Evolutionary conservation across 169 alveolate genomes (phyloP).

Genomic region (Perkinsus chesapeaki): DNA sequence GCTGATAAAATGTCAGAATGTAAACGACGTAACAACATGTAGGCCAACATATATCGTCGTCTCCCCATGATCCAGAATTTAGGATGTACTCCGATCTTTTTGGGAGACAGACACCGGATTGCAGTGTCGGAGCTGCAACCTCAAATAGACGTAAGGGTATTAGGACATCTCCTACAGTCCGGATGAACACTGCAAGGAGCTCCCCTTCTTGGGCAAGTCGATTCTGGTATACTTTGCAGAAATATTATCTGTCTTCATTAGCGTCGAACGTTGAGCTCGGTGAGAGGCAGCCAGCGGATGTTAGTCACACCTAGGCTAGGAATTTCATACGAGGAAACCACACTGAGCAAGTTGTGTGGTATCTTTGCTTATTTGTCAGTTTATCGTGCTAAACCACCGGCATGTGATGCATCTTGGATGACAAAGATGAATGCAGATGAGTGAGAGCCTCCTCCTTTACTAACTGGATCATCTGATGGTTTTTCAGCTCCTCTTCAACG

Average conservation of each 20-base stretch:
- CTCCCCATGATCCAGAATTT: neutral
- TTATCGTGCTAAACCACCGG: neutral
- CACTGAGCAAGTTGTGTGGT: no score
- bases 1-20: neutral
- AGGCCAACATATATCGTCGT: neutral
- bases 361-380: neutral
- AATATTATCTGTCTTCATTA: no score
- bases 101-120: neutral
- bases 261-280: no score
- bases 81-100: neutral
- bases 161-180: no score
- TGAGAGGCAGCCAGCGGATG: no score
- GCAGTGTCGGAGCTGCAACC: neutral
- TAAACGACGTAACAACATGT: neutral
- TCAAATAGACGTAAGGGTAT: neutral
- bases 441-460: neutral
- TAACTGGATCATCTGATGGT: neutral
- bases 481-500: no score
- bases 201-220: no score
- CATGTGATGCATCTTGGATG: neutral
- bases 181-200: no score
- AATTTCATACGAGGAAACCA: no score
- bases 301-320: no score
- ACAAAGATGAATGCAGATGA: neutral
- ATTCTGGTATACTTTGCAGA: no score